phyloP scores from a whole-genome alignment of 1,139 yeast genomes.

The Magnusiomyces magnusii region DNA sequence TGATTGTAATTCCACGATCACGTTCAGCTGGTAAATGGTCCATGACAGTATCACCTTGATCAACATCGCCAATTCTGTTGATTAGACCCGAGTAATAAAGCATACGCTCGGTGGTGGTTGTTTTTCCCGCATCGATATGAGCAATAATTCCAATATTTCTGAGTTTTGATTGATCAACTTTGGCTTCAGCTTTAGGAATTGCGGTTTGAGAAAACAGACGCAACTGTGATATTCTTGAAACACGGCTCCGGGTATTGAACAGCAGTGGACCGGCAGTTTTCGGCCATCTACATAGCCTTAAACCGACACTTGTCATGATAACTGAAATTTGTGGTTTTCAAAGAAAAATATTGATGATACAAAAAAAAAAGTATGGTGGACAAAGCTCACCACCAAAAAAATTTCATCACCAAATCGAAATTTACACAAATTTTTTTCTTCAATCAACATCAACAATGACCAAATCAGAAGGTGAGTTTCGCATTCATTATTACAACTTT shows the following conservation, averaged over 20 bases:
- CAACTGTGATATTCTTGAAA: background rate
- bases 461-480: background rate
- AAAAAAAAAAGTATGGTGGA: background rate
- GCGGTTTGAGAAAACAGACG: conserved; percentile 5
- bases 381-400: background rate
- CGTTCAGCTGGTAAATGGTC: conserved; percentile 89
- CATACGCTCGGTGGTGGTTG: conserved; percentile 89
- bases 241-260: background rate
- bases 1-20: conserved; percentile 91
- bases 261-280: background rate
- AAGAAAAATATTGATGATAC: background rate
- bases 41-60: conserved; percentile 94
- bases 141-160: conserved; percentile 79
- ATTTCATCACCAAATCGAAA: background rate
- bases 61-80: conserved; percentile 81
- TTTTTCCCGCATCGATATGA: conserved; percentile 83
- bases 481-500: too few relatives aligned
- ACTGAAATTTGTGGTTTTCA: background rate
- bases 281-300: background rate
- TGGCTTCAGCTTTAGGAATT: background rate
- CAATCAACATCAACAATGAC: background rate
- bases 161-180: conserved; percentile 27
- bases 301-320: background rate
- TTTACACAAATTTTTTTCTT: background rate
- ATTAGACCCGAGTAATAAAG: conserved; percentile 81